phyloP scores from a whole-genome alignment of 2,329 filamentous ascomycete genomes.

The Harringtonia aguacate region DNA sequence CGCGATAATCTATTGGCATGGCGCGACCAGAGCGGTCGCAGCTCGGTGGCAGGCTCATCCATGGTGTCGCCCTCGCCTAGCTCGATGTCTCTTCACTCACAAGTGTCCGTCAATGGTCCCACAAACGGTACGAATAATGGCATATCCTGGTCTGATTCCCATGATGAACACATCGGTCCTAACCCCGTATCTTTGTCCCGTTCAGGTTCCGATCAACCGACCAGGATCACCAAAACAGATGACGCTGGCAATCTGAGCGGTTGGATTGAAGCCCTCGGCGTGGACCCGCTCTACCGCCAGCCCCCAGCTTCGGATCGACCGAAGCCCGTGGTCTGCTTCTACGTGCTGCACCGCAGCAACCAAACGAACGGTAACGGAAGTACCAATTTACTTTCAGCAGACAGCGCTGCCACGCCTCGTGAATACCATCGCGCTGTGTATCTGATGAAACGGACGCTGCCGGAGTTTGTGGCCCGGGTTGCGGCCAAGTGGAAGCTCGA shows the following conservation, averaged over 20 bases:
- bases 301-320: slow-evolving; percentile 52
- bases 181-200: slow-evolving; percentile 30
- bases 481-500: slow-evolving; percentile 76
- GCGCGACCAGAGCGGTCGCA: slow-evolving; percentile 41
- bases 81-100: slow-evolving; percentile 51
- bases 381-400: neutral
- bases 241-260: slow-evolving; percentile 58
- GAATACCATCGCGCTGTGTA: slow-evolving; percentile 80
- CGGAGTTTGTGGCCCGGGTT: slow-evolving; percentile 62
- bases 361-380: slow-evolving; percentile 19
- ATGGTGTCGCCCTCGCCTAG: slow-evolving; percentile 58
- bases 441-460: slow-evolving; percentile 62
- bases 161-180: slow-evolving; percentile 3
- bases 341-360: slow-evolving; percentile 49
- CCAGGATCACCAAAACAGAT: slow-evolving; percentile 41
- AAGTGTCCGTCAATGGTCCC: slow-evolving; percentile 39
- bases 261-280: slow-evolving; percentile 84
- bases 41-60: slow-evolving; percentile 49
- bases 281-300: slow-evolving; percentile 77
- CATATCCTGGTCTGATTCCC: slow-evolving; percentile 7
- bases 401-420: slow-evolving; percentile 10
- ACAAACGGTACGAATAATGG: slow-evolving; percentile 1
- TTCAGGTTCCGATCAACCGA: slow-evolving; percentile 41
- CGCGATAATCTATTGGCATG: slow-evolving; percentile 35
- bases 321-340: slow-evolving; percentile 81